These are phyloP conservation scores for Chlorella vulgaris DNA, from an alignment of 139 green algal species.

Conservation along the genomic window DNA sequence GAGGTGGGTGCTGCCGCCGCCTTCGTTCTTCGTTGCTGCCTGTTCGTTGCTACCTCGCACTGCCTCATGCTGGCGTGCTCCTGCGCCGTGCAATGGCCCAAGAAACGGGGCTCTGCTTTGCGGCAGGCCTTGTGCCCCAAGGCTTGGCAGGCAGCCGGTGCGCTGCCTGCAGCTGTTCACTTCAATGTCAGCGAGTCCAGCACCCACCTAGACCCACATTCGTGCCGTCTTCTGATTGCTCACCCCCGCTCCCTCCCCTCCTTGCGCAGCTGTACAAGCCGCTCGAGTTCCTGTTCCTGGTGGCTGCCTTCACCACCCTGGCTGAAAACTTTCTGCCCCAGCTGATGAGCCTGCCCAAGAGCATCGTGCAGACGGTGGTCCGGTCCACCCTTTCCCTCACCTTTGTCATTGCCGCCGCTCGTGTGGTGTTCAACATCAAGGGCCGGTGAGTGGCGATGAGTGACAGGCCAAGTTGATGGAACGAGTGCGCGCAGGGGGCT, in stretches of 20 bases:
- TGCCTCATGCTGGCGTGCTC: too few species aligned
- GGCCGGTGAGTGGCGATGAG: slow-evolving; percentile 49
- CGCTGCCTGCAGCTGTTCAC: too few species aligned
- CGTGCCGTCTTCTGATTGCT: too few species aligned
- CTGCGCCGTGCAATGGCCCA: too few species aligned
- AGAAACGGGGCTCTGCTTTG: too few species aligned
- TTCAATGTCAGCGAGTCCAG: too few species aligned
- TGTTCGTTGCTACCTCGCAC: background rate
- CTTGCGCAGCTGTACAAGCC: slow-evolving; percentile 91
- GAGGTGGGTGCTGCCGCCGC: too few species aligned
- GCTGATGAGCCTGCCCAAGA: slow-evolving; percentile 80
- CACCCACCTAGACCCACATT: too few species aligned
- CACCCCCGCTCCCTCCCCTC: too few species aligned
- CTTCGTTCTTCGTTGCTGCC: too few species aligned
- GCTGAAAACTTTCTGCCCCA: slow-evolving; percentile 87
- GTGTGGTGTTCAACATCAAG: slow-evolving; percentile 91
- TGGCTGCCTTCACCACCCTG: slow-evolving; percentile 87
- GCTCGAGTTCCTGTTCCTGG: slow-evolving; percentile 87
- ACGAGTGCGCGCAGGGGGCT: background rate
- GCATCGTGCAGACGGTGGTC: slow-evolving; percentile 66
- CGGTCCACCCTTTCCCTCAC: slow-evolving; percentile 80
- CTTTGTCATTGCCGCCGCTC: slow-evolving; percentile 81
- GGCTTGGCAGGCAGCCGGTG: too few species aligned
- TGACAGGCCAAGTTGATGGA: background rate
- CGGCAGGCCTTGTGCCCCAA: too few species aligned